Evolutionary conservation across 2,329 filamentous ascomycete species (phyloP).

Genomic region (Cladobotryum protrusum): DNA sequence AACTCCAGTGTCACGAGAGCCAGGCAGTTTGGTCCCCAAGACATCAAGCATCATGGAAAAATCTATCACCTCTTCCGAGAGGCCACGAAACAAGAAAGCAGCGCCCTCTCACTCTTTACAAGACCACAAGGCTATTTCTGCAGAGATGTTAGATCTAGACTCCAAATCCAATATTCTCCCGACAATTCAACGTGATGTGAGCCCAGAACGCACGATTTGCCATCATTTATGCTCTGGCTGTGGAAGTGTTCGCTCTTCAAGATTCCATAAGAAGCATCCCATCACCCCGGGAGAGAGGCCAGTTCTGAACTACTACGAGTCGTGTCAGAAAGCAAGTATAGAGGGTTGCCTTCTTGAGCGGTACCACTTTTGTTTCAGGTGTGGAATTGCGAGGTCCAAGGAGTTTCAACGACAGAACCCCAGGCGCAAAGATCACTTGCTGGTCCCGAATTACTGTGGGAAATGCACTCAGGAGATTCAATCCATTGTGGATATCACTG

Average conservation of each 20-base stretch:
- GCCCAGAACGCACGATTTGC: constrained; percentile 14
- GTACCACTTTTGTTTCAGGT: constrained; percentile 37
- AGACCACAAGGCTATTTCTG: not conserved
- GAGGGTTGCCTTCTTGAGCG: constrained; percentile 16
- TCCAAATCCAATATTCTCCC: not conserved
- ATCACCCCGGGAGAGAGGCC: constrained; percentile 16
- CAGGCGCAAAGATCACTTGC: constrained; percentile 17
- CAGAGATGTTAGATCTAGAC: not conserved
- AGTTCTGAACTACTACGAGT: constrained; percentile 29
- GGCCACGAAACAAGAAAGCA: not conserved
- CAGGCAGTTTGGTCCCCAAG: not conserved
- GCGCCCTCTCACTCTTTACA: not conserved
- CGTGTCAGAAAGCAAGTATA: constrained; percentile 25
- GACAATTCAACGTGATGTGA: constrained; percentile 14
- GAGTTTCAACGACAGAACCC: constrained; percentile 19
- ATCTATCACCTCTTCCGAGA: not conserved
- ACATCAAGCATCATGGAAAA: not conserved
- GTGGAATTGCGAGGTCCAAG: constrained; percentile 21
- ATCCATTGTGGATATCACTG: constrained; percentile 17
- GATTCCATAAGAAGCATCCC: constrained; percentile 31
- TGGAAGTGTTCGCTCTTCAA: constrained; percentile 27
- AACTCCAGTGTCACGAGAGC: not conserved
- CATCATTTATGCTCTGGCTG: constrained; percentile 33
- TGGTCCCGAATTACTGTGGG: constrained; percentile 29
- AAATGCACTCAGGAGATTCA: constrained; percentile 22